These are phyloP conservation scores for Candida namnaoensis DNA, from an alignment of 805 yeast genomes.

Conservation along the genomic window DNA sequence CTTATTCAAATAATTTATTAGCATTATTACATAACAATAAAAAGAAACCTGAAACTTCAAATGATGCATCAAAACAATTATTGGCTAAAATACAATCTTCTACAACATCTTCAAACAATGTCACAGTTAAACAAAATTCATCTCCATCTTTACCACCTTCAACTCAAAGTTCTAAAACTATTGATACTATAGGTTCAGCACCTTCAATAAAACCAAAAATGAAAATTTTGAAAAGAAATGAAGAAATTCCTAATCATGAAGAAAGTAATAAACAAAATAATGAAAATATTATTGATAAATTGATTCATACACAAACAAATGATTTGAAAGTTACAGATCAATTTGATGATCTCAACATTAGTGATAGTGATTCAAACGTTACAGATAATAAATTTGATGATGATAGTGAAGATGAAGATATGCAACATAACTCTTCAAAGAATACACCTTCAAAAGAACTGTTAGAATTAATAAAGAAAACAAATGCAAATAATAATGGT, in stretches of 20 bases:
- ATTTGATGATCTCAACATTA: too few relatives aligned
- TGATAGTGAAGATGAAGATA: not conserved
- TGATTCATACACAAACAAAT: too few relatives aligned
- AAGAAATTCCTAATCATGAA: constrained; percentile 1
- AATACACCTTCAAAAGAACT: constrained; percentile 11
- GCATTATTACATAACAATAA: constrained; percentile 10
- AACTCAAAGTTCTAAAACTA: not conserved
- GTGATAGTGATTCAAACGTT: not conserved
- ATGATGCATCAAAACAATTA: constrained; percentile 10
- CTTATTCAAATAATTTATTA: constrained; percentile 11
- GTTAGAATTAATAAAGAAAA: constrained; percentile 10
- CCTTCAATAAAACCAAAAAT: constrained; percentile 8
- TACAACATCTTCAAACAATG: not conserved
- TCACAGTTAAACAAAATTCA: not conserved
- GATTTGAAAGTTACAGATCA: too few relatives aligned
- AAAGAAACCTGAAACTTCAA: not conserved
- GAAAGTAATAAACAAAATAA: not conserved
- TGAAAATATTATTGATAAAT: not conserved
- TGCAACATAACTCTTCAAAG: too few relatives aligned
- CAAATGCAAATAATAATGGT: constrained; percentile 5
- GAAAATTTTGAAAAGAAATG: constrained; percentile 14
- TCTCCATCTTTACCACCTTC: not conserved
- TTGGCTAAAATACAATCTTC: constrained; percentile 7
- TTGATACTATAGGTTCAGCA: not conserved
- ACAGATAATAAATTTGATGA: not conserved